Evolutionary conservation across 495 filamentous ascomycete genomes (phyloP), one percentile per base, ranked within the genome.

Genomic region (Umbilicaria muhlenbergii): DNA sequence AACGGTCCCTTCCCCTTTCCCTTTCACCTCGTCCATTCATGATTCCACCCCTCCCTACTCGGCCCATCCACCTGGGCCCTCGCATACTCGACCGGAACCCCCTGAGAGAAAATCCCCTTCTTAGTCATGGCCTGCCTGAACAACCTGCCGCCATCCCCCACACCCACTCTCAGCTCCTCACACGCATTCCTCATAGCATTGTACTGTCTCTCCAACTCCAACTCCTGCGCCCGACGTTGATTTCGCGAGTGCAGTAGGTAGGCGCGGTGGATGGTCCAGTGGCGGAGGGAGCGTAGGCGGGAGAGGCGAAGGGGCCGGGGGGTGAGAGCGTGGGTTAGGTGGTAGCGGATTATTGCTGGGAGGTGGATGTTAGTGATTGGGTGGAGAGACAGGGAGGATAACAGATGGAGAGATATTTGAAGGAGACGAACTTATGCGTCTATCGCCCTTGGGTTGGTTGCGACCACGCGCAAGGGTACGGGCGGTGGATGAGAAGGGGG

Each of bases 231-330:
- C 32, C 67, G 66, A 39, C 77, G 76, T 59, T 75, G 69, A 52
- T 79, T 66, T 42, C 74, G 67, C 51, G 75, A 74, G 64, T 76
- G 77, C 36, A 93, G 61, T 46, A 81, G 67, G 81, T 86, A 95
- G 16, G 88, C 91, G 51, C 91, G 86, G 66, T 96, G 88, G 68
- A 99, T 96, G 41, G 91, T 94, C 91, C 92, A 99, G 69, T 99
- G 91, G 18, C 91, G 83, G 51, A 96, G 80, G 65, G 75, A 73
- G 43, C 91, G 81, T 66, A 81, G 82, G 49, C 88, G 85, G 19
- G 76, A 83, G 71, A 94, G 81, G 48, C 83, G 76, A 49, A 95
- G 73, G 2, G 88, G 86, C 2, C 83, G 77, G 0, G 84, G 84
- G 18, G 73, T 78, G 37, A 69, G 59, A 32, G 75, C 73, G 59